Base-by-base conservation (phyloP, 2,329 filamentous ascomycete genomes). In the Diplocarpon rosae region DNA sequence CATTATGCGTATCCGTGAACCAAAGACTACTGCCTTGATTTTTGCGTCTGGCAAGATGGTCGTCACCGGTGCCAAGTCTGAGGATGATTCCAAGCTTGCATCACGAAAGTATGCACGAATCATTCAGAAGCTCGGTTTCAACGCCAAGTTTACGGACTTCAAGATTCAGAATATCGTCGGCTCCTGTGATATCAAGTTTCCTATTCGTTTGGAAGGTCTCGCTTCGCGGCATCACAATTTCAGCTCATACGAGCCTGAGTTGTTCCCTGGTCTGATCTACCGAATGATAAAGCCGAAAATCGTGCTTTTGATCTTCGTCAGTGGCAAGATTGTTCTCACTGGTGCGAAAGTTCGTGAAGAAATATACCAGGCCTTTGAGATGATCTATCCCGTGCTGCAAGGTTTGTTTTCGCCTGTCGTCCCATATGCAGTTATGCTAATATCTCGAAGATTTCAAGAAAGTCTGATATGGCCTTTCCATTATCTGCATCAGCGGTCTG, bases 271-370 rank as follows among this genome's bases (percentile, higher is more conserved):
- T 78, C 81, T 98, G 42, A 98, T 98, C 69, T 98, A 98, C 70
- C 88, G 92, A 65, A 98, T 98, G 92, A 95, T 96, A 75, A 96
- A 96, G 75, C 92, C 92, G 15, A 96, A 96, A 80, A 95, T 96
- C 56, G 90, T 96, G 43, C 80, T 96, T 20, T 72, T 96, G 62
- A 95, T 98, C 66, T 96, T 96, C 71, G 90, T 96, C 60, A 92
- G 84, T 61, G 92, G 90, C 62, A 96, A 96, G 76, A 96, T 96
- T 51, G 92, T 96, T 60, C 76, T 96, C 63, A 96, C 92, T 34
- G 92, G 92, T 62, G 92, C 92, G 56, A 96, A 98, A 65, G 89
- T 96, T 54, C 84, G 92, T 58, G 92, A 98, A 68, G 92, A 96
- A 70, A 96, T 98, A 56, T 94, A 95, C 62, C 85, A 92, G 66